Percentiles rank a stretch among this genome's conserved stretches.
Evolutionary conservation across 768 basidiomycete genomes (phyloP).

Genomic region (Pulveroboletus frians): DNA sequence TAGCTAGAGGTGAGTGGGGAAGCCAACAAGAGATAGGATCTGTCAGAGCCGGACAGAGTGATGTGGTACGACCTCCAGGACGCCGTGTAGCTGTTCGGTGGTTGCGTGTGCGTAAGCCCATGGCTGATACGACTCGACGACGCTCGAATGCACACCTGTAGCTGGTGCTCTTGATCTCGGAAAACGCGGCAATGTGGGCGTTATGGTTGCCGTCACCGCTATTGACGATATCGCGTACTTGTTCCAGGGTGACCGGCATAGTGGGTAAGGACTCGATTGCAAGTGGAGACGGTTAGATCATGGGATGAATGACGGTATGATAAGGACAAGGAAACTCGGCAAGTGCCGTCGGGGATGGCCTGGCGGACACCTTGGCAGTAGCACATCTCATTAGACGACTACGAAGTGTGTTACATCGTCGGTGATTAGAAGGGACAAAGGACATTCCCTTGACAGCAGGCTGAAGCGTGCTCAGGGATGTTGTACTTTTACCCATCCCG

Average conservation of each 20-base stretch:
- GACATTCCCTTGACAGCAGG: too few species aligned
- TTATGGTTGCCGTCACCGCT: conserved; percentile 15
- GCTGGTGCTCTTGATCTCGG: conserved; percentile 21
- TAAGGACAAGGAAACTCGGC: background rate
- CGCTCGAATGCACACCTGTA: conserved; percentile 26
- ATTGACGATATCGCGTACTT: conserved; percentile 30
- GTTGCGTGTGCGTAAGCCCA: background rate
- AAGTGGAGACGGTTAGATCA: background rate
- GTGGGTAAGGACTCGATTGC: background rate
- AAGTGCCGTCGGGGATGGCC: too few species aligned
- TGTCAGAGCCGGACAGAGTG: conserved; percentile 14
- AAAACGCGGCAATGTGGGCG: conserved; percentile 13
- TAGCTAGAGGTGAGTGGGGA: conserved; percentile 5
- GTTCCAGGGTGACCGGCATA: conserved; percentile 22
- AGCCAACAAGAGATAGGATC: conserved; percentile 27
- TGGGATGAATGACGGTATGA: background rate
- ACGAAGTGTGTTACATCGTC: too few species aligned
- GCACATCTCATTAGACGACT: too few species aligned
- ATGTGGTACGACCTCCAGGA: conserved; percentile 29
- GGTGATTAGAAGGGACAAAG: too few species aligned
- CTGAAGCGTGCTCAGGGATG: too few species aligned
- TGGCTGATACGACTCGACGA: background rate
- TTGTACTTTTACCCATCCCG: too few species aligned
- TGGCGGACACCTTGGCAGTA: too few species aligned
- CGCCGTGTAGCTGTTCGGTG: conserved; percentile 22